A percentile compares a stretch with the other conserved stretches of the same genome.
These are phyloP conservation scores for Chlamydomonas sp. DNA, from an alignment of 139 green algal genomes.

Conservation along the genomic window DNA sequence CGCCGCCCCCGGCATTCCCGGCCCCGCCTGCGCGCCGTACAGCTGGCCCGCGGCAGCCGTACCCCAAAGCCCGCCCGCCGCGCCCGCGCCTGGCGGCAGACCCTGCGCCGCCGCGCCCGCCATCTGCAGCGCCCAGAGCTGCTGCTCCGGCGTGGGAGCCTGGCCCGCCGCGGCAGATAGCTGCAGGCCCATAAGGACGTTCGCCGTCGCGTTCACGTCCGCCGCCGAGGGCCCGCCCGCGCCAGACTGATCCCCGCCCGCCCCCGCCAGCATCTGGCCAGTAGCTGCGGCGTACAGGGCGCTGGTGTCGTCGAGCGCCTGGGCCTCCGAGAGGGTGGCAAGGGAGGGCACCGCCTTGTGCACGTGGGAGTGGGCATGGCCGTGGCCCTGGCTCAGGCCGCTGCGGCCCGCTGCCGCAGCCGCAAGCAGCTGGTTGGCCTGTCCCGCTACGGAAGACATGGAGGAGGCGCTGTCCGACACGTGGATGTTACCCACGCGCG, in stretches of 20 bases:
- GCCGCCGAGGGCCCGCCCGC: slow-evolving; percentile 42
- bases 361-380: not conserved
- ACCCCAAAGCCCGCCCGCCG: not conserved
- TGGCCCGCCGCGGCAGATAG: slow-evolving; percentile 1
- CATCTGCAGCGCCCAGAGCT: slow-evolving; percentile 32
- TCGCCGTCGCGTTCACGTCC: slow-evolving; percentile 41
- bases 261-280: slow-evolving; percentile 22
- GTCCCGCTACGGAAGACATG: slow-evolving; percentile 41
- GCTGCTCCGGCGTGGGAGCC: not conserved
- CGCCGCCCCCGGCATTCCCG: not conserved
- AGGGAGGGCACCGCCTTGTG: slow-evolving; percentile 21
- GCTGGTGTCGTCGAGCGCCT: slow-evolving; percentile 31
- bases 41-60: not conserved
- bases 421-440: slow-evolving; percentile 9
- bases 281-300: slow-evolving; percentile 42
- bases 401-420: slow-evolving; percentile 26
- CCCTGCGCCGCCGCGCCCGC: slow-evolving; percentile 3
- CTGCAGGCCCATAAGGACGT: slow-evolving; percentile 48
- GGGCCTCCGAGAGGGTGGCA: slow-evolving; percentile 22
- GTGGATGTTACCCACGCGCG: slow-evolving; percentile 39
- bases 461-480: slow-evolving; percentile 58
- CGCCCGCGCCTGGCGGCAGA: slow-evolving; percentile 6
- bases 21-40: not conserved
- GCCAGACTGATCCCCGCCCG: not conserved
- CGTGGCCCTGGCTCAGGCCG: not conserved